Base-by-base conservation (phyloP, 345 rosid species). In the Triadica sebifera region DNA sequence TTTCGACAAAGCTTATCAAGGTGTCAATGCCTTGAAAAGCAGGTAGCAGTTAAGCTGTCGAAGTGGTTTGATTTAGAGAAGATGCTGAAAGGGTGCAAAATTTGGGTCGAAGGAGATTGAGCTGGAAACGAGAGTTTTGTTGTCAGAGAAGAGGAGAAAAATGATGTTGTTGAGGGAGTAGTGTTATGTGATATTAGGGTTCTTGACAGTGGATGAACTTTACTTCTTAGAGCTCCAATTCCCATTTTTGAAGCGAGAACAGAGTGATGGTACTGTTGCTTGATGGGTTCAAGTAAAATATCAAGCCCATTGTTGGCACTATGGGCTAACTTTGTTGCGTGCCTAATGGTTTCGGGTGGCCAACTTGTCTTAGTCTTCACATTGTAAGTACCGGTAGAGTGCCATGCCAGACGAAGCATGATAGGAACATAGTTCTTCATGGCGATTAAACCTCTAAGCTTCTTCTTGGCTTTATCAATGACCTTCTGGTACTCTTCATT, bases 331-430 rank as follows among this genome's bases (percentile, higher is more conserved):
- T 94, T 97, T 4, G 78, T 88, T 0, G 83, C 66, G 5, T 83
- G 65, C 85, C 69, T 92, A 89, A 94, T 92, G 60, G 98, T 94
- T 13, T 97, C 98, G n/a, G 88, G 92, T 0, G 98, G 98, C 98
- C 98, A 3, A 97, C 98, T 20, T 95, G n/a, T 88, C 81, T 78
- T 94, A 1, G 94, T 78, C 82, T 84, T 81, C 76, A 87, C 90
- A 55, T 94, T 98, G 60, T 66, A 94, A 1, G 98, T 94, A 53
- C 98, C 98, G 62, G 98, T 95, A 3, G 98, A 91, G 89, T 94
- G 98, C 98, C 98, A 92, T 43, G 96, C 98, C 43, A 95, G 41
- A 65, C 99, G 90, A 72, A 93, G 94, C 91, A 95, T 93, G 83
- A 95, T 65, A 0, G 99, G 99, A 76, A 97, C 99, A 64, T 98